Evolutionary conservation across 148 eudicot species (phyloP).

Genomic region (Rheum nobile): DNA sequence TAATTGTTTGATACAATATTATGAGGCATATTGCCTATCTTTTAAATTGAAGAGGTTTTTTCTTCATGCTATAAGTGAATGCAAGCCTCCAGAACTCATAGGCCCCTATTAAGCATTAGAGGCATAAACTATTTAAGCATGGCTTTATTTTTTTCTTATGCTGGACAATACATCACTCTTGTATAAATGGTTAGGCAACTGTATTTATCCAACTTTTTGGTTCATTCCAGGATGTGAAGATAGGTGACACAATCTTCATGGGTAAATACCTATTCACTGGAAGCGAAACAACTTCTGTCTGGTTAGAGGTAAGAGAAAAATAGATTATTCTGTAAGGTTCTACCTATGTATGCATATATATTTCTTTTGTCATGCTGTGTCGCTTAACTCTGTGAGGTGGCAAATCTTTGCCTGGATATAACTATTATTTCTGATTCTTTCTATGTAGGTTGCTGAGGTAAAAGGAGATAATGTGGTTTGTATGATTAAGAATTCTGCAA

Average conservation of each 20-base stretch:
- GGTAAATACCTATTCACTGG: constrained; percentile 96
- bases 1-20: background rate
- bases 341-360: background rate
- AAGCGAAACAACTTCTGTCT: constrained; percentile 94
- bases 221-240: constrained; percentile 67
- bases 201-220: background rate
- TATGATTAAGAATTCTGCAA: constrained; percentile 75
- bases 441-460: constrained; percentile 61
- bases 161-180: background rate
- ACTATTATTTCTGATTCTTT: background rate
- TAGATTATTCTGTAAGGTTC: background rate
- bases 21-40: background rate
- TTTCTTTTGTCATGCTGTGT: background rate
- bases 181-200: background rate
- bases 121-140: background rate
- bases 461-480: constrained; percentile 75
- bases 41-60: background rate
- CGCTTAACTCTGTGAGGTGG: background rate
- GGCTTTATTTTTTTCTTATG: background rate
- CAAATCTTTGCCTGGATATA: background rate
- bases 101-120: background rate
- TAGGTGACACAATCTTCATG: constrained; percentile 87
- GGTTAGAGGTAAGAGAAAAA: constrained; percentile 74
- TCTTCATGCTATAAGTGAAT: background rate
- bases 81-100: background rate